Conservation (phyloP, 2,329 filamentous ascomycete genomes). For the Arthrobotrys sphaeroides region DNA sequence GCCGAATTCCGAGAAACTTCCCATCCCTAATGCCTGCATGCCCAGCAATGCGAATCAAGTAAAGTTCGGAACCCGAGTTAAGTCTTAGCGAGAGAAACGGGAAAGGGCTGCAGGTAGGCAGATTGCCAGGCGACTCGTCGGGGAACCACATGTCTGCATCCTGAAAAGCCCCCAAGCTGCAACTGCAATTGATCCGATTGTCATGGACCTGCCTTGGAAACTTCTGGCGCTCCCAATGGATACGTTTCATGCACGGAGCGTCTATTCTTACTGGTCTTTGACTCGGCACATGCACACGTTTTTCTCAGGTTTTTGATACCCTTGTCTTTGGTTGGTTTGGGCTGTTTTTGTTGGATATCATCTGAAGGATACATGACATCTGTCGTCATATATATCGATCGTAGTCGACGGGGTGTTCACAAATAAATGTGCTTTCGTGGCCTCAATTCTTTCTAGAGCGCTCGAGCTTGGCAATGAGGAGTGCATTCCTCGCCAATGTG, state of each 20-base stretch:
- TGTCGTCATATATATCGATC: neutral
- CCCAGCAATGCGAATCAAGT: constrained; percentile 26
- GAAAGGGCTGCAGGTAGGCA: constrained; percentile 21
- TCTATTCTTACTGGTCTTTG: neutral
- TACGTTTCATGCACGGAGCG: neutral
- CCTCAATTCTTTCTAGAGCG: neutral
- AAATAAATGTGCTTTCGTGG: neutral
- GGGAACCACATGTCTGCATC: constrained; percentile 45
- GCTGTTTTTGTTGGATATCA: neutral
- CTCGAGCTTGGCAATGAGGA: neutral
- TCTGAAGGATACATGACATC: constrained; percentile 1
- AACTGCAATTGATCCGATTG: constrained; percentile 14
- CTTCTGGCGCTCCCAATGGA: neutral
- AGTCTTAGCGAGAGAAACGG: constrained; percentile 37
- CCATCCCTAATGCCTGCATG: constrained; percentile 33
- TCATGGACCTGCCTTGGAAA: neutral
- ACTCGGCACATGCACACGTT: neutral
- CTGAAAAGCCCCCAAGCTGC: constrained; percentile 7
- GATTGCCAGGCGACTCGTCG: constrained; percentile 40
- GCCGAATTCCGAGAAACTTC: constrained; percentile 13
- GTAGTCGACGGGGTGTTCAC: neutral
- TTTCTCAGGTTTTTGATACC: neutral
- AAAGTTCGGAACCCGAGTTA: constrained; percentile 29
- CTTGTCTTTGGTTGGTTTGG: neutral
- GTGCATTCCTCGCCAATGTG: neutral